Evolutionary conservation across 1,284 basidiomycete genomes (phyloP).

Genomic region (Calocybe gambosa): DNA sequence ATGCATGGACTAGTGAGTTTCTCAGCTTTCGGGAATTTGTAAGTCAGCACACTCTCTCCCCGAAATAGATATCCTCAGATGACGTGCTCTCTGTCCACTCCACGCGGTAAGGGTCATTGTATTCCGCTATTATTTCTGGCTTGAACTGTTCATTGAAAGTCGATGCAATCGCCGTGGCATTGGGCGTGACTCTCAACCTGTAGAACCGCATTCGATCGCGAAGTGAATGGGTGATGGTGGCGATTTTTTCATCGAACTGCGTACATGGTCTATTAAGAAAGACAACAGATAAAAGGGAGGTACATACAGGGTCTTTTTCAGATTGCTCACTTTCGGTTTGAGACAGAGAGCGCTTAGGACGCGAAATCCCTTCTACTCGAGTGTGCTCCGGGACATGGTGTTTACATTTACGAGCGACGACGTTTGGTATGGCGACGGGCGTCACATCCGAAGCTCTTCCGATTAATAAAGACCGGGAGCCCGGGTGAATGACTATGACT

Average conservation of each 20-base stretch:
- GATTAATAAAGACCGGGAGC: constrained; percentile 81
- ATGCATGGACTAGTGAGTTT: constrained; percentile 1
- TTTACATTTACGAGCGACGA: constrained; percentile 66
- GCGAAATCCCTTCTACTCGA: constrained; percentile 45
- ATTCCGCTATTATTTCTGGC: constrained; percentile 76
- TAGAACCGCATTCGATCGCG: constrained; percentile 85
- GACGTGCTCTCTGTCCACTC: constrained; percentile 68
- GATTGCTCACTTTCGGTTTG: constrained; percentile 2
- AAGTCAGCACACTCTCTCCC: constrained; percentile 53
- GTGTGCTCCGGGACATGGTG: constrained; percentile 34
- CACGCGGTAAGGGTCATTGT: constrained; percentile 73
- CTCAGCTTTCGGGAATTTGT: background rate
- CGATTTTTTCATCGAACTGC: constrained; percentile 70
- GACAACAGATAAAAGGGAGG: background rate
- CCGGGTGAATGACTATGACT: constrained; percentile 89
- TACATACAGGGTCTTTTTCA: constrained; percentile 56
- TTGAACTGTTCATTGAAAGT: constrained; percentile 73
- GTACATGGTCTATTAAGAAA: background rate
- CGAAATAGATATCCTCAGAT: constrained; percentile 49
- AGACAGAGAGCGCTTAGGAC: constrained; percentile 31
- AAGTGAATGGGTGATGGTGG: constrained; percentile 67
- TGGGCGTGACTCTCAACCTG: constrained; percentile 75
- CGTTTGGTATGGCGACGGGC: constrained; percentile 69
- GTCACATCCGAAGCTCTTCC: constrained; percentile 87
- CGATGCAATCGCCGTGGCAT: constrained; percentile 65